Evolutionary conservation across 1,139 yeast species (phyloP).

Genomic region (Eremothecium sinecaudum): DNA sequence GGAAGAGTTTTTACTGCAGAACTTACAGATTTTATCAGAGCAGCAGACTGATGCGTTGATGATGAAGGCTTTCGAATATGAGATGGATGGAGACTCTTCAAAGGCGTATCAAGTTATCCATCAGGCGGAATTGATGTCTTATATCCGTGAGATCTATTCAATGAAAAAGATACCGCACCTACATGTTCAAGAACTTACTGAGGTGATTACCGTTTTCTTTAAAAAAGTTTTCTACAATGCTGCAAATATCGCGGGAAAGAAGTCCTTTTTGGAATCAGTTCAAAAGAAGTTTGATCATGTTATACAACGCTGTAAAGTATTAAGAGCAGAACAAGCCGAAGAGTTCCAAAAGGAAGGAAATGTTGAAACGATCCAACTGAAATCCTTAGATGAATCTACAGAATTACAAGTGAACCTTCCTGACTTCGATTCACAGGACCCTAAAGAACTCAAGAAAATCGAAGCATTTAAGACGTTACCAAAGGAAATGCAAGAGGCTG

Average conservation of each 20-base stretch:
- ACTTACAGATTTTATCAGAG: conserved; percentile 65
- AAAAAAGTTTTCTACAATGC: conserved; percentile 46
- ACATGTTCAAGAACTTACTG: conserved; percentile 34
- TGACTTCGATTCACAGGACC: conserved; percentile 36
- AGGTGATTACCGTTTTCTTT: conserved; percentile 63
- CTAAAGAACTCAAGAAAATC: conserved; percentile 44
- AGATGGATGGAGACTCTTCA: conserved; percentile 49
- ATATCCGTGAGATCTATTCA: conserved; percentile 56
- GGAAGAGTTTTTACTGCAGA: conserved; percentile 44
- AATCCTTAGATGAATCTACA: conserved; percentile 77
- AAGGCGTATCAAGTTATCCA: conserved; percentile 57
- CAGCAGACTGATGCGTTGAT: conserved; percentile 86
- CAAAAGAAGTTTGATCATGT: conserved; percentile 75
- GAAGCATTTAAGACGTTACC: conserved; percentile 52
- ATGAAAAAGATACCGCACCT: conserved; percentile 31
- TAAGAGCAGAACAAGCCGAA: conserved; percentile 36
- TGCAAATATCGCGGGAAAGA: conserved; percentile 45
- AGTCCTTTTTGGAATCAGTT: conserved; percentile 45
- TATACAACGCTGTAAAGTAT: conserved; percentile 58
- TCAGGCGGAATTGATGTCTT: conserved; percentile 75
- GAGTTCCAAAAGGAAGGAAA: conserved; percentile 34
- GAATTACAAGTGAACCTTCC: conserved; percentile 72
- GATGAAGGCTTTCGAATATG: conserved; percentile 86
- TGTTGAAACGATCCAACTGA: conserved; percentile 77
- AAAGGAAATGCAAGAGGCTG: conserved; percentile 59